Base-by-base conservation (phyloP, 805 yeast species). In the Barnettozyma californica region DNA sequence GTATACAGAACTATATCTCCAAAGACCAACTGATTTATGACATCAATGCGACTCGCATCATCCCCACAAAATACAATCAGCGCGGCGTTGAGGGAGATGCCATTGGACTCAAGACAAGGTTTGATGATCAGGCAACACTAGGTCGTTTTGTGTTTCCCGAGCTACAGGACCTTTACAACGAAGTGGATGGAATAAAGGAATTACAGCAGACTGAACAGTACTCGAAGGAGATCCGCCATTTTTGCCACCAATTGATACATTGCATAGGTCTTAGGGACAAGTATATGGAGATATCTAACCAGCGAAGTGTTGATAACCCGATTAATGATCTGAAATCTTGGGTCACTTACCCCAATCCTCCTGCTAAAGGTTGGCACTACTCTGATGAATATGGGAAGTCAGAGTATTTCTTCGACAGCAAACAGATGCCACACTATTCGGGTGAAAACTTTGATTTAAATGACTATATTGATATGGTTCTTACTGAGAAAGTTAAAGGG, bases 311-410 rank as follows among this genome's bases (percentile, higher is more conserved):
- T 37, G 80, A 79, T 47, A 90, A 92, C 64, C 95, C 96, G 4
- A 82, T 87, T 58, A 84, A 90, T 65, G 31, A 37, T 21, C 2
- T 13, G 18, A 66, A 65, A 35, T 62, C 69, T 5, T 90, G 97
- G 97, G 65, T 66, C n/a, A 78, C 88, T 29, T 90, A 88, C 62
- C 97, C 98, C 0, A 81, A 83, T 20, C 95, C 96, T 9, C 56
- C 65, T 41, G 69, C 71, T 1, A 70, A 67, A 51, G 69, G 66
- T 19, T 70, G 75, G 75, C 71, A 68, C 51, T 69, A 67, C 51
- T 65, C 60, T 33, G 64, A 59, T 31, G 60, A 58, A 35, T 60
- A 58, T 45, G 62, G 62, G 4, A 46, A 54, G 1, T 50, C 53
- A 16, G 60, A 59, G 18, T 60, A 61, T 38, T 61, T 56, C 45